Conservation (phyloP, 1,284 basidiomycete species). For the Athelia psychrophila region DNA sequence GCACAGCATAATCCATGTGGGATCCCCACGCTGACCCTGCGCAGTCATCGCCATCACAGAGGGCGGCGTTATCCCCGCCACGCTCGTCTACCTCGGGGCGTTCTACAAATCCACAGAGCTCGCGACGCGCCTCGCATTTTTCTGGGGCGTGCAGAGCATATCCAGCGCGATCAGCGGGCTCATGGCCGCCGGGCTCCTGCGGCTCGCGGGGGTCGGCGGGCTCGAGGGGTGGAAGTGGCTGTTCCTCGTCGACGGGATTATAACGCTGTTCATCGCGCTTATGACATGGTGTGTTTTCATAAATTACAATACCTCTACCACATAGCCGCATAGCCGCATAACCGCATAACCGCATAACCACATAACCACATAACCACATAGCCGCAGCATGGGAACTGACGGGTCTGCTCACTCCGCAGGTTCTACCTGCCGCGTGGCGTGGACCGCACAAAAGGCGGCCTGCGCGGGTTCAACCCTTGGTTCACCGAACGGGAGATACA, state of each 20-base stretch:
- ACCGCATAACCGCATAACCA: no score
- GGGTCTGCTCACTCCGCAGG: slow-evolving; percentile 17
- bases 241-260: slow-evolving; percentile 34
- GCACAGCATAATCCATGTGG: no score
- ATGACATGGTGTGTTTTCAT: slow-evolving; percentile 26
- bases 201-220: slow-evolving; percentile 28
- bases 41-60: slow-evolving; percentile 38
- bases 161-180: slow-evolving; percentile 35
- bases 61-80: slow-evolving; percentile 36
- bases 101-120: slow-evolving; percentile 37
- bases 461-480: slow-evolving; percentile 30
- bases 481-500: slow-evolving; percentile 28
- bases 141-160: slow-evolving; percentile 33
- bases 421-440: slow-evolving; percentile 32
- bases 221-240: slow-evolving; percentile 40
- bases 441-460: slow-evolving; percentile 23
- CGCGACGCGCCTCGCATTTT: slow-evolving; percentile 34
- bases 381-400: no score
- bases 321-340: no score
- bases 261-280: slow-evolving; percentile 29
- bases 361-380: no score
- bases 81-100: slow-evolving; percentile 34
- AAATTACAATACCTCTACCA: no score
- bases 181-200: slow-evolving; percentile 35
- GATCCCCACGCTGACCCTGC: no score